These are phyloP conservation scores for Lentinula novae-zelandiae DNA, from an alignment of 1,284 basidiomycete genomes.

Conservation along the genomic window DNA sequence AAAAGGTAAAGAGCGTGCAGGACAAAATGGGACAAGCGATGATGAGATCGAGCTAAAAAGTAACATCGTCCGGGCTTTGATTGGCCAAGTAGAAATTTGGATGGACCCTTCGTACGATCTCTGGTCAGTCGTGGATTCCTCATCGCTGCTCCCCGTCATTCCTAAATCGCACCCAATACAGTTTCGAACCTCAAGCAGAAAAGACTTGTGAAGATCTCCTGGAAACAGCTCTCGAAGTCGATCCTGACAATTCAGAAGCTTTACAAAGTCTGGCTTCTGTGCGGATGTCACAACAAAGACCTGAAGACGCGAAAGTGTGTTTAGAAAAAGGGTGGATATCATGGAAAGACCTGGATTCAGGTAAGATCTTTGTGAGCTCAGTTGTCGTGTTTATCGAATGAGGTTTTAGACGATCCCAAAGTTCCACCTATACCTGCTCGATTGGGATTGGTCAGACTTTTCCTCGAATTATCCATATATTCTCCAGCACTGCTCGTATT, in stretches of 20 bases:
- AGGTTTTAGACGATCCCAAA: constrained; percentile 54
- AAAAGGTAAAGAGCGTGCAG: constrained; percentile 63
- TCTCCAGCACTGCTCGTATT: constrained; percentile 73
- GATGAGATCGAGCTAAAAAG: constrained; percentile 65
- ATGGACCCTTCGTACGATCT: constrained; percentile 88
- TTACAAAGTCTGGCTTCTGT: constrained; percentile 85
- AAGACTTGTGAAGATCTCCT: constrained; percentile 80
- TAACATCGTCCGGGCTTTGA: constrained; percentile 79
- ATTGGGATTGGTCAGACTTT: constrained; percentile 75
- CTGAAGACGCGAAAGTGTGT: constrained; percentile 73
- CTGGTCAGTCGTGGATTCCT: constrained; percentile 53
- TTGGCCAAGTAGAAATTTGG: constrained; percentile 95
- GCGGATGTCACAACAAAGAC: constrained; percentile 82
- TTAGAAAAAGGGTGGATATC: constrained; percentile 68
- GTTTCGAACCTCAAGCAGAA: constrained; percentile 79
- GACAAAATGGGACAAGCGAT: constrained; percentile 34
- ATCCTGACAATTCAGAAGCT: constrained; percentile 78
- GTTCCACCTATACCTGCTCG: constrained; percentile 77
- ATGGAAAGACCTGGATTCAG: constrained; percentile 74
- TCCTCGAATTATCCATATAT: constrained; percentile 78
- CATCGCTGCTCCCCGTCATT: background rate
- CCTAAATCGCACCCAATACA: constrained; percentile 26
- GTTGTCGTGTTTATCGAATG: background rate
- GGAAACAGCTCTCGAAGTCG: constrained; percentile 66
- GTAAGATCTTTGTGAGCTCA: constrained; percentile 32